These are phyloP conservation scores for Biscogniauxia sp. DNA, from an alignment of 2,329 filamentous ascomycete genomes.

Conservation along the genomic window DNA sequence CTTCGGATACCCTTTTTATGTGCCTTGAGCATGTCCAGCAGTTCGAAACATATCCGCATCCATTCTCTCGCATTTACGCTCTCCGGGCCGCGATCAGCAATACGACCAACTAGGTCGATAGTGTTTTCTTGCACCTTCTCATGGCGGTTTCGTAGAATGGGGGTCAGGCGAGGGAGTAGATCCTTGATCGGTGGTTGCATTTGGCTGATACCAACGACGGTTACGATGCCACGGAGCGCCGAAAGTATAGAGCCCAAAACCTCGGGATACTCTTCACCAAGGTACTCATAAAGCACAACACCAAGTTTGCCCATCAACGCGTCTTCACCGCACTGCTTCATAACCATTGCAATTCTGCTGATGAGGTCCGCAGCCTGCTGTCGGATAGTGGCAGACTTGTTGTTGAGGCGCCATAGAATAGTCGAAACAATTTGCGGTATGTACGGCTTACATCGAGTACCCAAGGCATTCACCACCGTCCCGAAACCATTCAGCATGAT, in stretches of 20 bases:
- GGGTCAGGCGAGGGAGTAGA: constrained; percentile 87
- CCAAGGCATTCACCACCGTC: constrained; percentile 92
- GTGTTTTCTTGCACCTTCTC: constrained; percentile 99
- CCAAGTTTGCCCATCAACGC: constrained; percentile 93
- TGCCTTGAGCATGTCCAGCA: constrained; percentile 98
- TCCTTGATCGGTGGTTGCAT: constrained; percentile 99
- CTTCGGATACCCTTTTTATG: constrained; percentile 99
- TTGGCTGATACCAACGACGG: constrained; percentile 93
- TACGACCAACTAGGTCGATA: constrained; percentile 95
- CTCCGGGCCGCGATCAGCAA: constrained; percentile 94
- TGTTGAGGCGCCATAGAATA: constrained; percentile 94
- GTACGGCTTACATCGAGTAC: constrained; percentile 92
- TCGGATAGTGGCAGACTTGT: constrained; percentile 94
- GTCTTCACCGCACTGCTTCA: constrained; percentile 98
- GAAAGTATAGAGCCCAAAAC: constrained; percentile 95
- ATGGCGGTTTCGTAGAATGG: constrained; percentile 97
- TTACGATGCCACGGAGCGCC: constrained; percentile 92
- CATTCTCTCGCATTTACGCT: constrained; percentile 96
- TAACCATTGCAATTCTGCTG: constrained; percentile 95
- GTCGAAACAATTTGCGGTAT: constrained; percentile 95
- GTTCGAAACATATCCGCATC: constrained; percentile 99
- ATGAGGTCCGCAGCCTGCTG: constrained; percentile 97
- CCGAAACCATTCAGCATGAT: constrained; percentile 97
- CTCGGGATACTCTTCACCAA: constrained; percentile 97
- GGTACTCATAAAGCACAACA: constrained; percentile 93